phyloP scores from a whole-genome alignment of 2,329 filamentous ascomycete species.

The Ceratocystis albifundus region DNA sequence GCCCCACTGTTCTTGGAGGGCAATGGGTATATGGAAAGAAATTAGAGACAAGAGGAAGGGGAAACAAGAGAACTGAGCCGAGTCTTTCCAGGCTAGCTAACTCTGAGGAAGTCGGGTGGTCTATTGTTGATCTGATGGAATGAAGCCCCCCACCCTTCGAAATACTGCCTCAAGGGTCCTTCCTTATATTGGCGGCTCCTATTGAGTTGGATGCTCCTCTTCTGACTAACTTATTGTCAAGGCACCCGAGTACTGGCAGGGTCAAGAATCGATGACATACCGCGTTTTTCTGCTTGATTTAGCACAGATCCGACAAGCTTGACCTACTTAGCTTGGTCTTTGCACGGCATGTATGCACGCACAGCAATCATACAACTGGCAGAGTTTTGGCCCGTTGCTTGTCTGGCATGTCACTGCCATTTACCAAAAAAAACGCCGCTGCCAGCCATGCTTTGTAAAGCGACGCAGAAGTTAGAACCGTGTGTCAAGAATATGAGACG shows the following conservation, averaged over 20 bases:
- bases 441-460: conserved; percentile 3
- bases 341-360: not conserved
- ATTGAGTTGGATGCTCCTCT: not conserved
- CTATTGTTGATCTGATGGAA: conserved; percentile 10
- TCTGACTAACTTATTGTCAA: conserved; percentile 6
- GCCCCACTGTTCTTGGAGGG: not conserved
- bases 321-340: not conserved
- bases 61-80: not conserved
- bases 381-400: not conserved
- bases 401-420: conserved; percentile 2
- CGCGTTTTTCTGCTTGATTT: not conserved
- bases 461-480: not conserved
- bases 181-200: conserved; percentile 7
- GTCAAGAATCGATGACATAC: conserved; percentile 12
- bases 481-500: not conserved
- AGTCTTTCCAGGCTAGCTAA: not conserved
- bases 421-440: not conserved
- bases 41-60: conserved; percentile 10
- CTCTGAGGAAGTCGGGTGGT: not conserved
- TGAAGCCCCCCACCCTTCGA: not conserved
- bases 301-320: not conserved
- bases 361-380: not conserved
- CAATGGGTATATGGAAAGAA: not conserved
- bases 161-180: not conserved
- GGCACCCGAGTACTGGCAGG: not conserved